Percentiles rank a stretch among this genome's conserved stretches.
Conservation (phyloP, 2,329 filamentous ascomycete genomes). For the Pseudogymnoascus sp. region DNA sequence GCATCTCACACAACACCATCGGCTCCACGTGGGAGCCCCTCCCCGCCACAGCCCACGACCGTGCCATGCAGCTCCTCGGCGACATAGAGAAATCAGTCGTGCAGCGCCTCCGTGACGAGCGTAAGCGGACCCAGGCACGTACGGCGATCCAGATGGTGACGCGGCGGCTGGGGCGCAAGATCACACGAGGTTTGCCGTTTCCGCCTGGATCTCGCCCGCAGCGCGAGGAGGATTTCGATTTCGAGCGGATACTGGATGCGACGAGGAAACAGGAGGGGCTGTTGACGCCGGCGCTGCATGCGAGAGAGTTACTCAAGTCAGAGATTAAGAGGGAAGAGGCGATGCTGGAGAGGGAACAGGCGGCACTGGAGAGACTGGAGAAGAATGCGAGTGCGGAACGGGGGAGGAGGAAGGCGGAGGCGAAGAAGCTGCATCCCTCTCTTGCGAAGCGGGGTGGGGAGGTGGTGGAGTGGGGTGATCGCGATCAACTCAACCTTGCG, state of each 20-base stretch:
- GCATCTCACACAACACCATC: constrained; percentile 55
- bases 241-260: constrained; percentile 55
- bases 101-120: constrained; percentile 41
- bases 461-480: constrained; percentile 16
- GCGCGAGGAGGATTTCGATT: constrained; percentile 54
- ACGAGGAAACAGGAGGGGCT: constrained; percentile 47
- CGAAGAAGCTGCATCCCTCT: constrained; percentile 25
- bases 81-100: constrained; percentile 55
- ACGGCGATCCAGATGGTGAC: constrained; percentile 47
- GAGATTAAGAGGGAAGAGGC: constrained; percentile 50
- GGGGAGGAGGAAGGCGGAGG: constrained; percentile 39
- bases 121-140: constrained; percentile 37
- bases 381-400: constrained; percentile 48
- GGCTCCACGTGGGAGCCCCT: constrained; percentile 60
- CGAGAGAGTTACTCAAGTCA: constrained; percentile 49
- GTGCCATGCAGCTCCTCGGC: constrained; percentile 47
- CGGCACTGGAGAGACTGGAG: constrained; percentile 42
- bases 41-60: constrained; percentile 43
- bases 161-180: constrained; percentile 47
- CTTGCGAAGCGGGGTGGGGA: constrained; percentile 16
- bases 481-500: constrained; percentile 14
- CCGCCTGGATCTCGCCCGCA: constrained; percentile 44
- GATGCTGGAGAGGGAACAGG: constrained; percentile 48
- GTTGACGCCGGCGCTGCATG: constrained; percentile 55
- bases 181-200: constrained; percentile 56